Conservation (phyloP, 2,329 filamentous ascomycete genomes). For the Sclerotinia subarctica region DNA sequence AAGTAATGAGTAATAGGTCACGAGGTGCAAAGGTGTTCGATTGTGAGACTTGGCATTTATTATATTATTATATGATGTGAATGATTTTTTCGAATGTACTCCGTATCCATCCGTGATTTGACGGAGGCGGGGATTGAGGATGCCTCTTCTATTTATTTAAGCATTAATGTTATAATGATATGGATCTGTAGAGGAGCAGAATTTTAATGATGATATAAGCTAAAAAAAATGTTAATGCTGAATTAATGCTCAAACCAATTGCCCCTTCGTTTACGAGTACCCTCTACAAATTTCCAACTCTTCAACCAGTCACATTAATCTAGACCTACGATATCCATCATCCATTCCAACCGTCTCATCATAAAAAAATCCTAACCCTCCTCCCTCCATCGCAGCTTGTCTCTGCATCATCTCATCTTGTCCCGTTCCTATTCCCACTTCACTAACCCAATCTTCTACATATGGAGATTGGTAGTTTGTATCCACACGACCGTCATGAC, state of each 20-base stretch:
- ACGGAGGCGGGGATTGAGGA: neutral
- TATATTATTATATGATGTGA: neutral
- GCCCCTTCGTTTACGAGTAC: neutral
- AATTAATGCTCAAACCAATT: neutral
- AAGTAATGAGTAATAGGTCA: neutral
- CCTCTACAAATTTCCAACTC: too few species aligned
- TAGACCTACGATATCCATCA: neutral
- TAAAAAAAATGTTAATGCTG: neutral
- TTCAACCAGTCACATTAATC: neutral
- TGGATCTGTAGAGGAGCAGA: neutral
- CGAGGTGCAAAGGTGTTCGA: neutral
- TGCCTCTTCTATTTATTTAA: neutral
- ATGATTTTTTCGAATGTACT: neutral
- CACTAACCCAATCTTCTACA: constrained; percentile 19
- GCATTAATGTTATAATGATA: neutral
- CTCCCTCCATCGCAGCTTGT: constrained; percentile 1
- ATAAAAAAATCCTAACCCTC: constrained; percentile 4
- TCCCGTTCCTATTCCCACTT: neutral
- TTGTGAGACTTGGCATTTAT: neutral
- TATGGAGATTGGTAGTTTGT: constrained; percentile 19
- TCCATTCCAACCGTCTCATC: neutral
- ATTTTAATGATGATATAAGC: too few species aligned
- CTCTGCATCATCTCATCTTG: constrained; percentile 12
- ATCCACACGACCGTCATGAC: neutral
- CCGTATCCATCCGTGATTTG: too few species aligned